Percentiles rank a stretch among this genome's conserved stretches.
phyloP scores from a whole-genome alignment of 257 asterid genomes.

The Jaltomata sinuosa region DNA sequence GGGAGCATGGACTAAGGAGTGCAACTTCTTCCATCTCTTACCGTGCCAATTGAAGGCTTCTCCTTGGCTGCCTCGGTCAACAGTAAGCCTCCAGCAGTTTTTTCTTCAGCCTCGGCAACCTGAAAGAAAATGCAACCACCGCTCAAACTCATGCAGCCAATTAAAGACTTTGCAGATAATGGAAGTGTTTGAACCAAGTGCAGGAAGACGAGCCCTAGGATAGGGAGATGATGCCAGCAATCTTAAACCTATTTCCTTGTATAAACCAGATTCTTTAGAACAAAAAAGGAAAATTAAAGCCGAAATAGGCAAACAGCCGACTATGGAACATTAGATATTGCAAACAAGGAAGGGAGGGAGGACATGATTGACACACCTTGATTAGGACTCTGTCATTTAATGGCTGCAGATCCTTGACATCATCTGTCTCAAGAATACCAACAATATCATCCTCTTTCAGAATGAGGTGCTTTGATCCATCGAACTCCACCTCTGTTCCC shows the following conservation, averaged over 20 bases:
- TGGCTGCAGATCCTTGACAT: slow-evolving; percentile 77
- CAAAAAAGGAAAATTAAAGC: background rate
- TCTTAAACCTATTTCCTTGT: background rate
- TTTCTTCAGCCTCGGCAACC: slow-evolving; percentile 82
- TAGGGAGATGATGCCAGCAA: background rate
- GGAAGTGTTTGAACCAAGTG: background rate
- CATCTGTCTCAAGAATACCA: slow-evolving; percentile 82
- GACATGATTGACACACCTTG: slow-evolving; percentile 34
- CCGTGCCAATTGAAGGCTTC: slow-evolving; percentile 91
- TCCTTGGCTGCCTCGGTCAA: slow-evolving; percentile 78
- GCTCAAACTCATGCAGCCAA: background rate
- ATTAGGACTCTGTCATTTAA: slow-evolving; percentile 84
- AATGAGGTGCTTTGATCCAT: slow-evolving; percentile 71
- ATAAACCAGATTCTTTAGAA: background rate
- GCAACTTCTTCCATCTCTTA: slow-evolving; percentile 10
- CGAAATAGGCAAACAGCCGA: background rate
- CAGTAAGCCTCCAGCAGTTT: slow-evolving; percentile 86
- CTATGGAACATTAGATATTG: background rate
- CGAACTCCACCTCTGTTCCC: slow-evolving; percentile 92
- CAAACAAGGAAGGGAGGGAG: background rate
- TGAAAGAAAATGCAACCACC: slow-evolving; percentile 13
- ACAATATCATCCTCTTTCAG: slow-evolving; percentile 93
- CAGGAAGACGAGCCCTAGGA: background rate
- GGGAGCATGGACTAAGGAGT: background rate
- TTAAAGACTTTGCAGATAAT: background rate